phyloP scores from a whole-genome alignment of 1,139 yeast genomes.

The Taphrina sp. region DNA sequence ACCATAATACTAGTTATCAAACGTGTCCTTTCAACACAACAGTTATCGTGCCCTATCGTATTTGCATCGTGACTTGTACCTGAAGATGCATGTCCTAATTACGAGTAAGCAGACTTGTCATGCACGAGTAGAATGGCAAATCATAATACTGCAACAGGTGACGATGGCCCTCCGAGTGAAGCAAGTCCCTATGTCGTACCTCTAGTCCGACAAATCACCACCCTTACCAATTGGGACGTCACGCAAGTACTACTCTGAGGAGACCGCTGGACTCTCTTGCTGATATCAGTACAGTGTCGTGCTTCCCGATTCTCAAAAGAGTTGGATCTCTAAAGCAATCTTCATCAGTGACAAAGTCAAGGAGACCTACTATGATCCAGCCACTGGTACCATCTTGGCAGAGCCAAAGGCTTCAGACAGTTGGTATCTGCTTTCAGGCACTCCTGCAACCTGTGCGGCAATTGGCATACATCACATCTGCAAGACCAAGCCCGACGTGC shows the following conservation, averaged over 20 bases:
- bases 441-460: conserved; percentile 95
- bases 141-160: no score
- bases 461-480: conserved; percentile 78
- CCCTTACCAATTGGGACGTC: conserved; percentile 75
- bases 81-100: not conserved
- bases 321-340: conserved; percentile 98
- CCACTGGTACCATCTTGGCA: conserved; percentile 2
- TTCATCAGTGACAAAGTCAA: conserved; percentile 77
- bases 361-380: conserved; percentile 57
- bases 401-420: conserved; percentile 53
- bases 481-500: conserved; percentile 65
- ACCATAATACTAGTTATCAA: no score
- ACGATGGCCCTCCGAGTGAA: conserved; percentile 86
- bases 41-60: no score
- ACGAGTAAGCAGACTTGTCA: no score
- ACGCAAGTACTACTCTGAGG: conserved; percentile 71
- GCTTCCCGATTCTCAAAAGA: conserved; percentile 36
- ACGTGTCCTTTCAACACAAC: no score
- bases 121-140: no score
- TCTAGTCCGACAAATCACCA: conserved; percentile 66
- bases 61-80: no score
- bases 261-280: conserved; percentile 42
- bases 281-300: conserved; percentile 12
- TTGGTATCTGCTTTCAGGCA: conserved; percentile 75
- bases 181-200: conserved; percentile 85